Evolutionary conservation across 2,329 filamentous ascomycete genomes (phyloP), one percentile per base, ranked within the genome.

Genomic region (Cladophialophora bantiana): DNA sequence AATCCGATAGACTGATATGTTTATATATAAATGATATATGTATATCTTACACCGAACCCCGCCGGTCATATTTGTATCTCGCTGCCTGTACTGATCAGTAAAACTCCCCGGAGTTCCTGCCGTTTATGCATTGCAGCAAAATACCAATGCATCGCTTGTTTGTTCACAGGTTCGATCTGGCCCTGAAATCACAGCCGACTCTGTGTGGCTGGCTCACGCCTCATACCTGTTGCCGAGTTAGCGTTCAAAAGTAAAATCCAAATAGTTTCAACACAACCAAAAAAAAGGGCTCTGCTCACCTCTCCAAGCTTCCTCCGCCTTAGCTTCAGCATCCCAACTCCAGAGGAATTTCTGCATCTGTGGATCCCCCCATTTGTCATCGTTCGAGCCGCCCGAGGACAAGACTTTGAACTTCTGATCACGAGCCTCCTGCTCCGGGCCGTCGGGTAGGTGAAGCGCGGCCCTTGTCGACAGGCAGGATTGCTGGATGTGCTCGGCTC

Each of bases 341-440:
- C 90, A 90, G 68, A 90, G 85, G 82, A 85, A 85, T 76, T 84
- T 82, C 77, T 90, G 88, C 56, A 90, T 86, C 73, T 90, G 88
- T 9, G 88, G 86, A 76, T 89, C 89, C 4, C 87, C 87, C 88
- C 88, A 90, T 79, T 90, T 90, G 78, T 90, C 88, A 7, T 78
- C 77, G 26, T 80, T 81, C 0, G 82, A 82, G 74, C 82, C 84
- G 18, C 69, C 74, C 71, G 79, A 73, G 66, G 80, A 82, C 68
- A 85, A 80, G 61, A 83, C 83, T 65, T 81, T 83, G 75, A 88
- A 88, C 62, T 83, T 79, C 74, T 80, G 82, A 71, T 77, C 74
- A 20, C 74, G 69, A 56, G 65, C 68, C 12, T 75, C 70, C 54
- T 69, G 72, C 48, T 68, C 73, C 2, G 71, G 65, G 13, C 75